Evolutionary conservation across 2,329 filamentous ascomycete genomes (phyloP), one percentile per base, ranked within the genome.

Genomic region (Neocatenulostroma microsporum): DNA sequence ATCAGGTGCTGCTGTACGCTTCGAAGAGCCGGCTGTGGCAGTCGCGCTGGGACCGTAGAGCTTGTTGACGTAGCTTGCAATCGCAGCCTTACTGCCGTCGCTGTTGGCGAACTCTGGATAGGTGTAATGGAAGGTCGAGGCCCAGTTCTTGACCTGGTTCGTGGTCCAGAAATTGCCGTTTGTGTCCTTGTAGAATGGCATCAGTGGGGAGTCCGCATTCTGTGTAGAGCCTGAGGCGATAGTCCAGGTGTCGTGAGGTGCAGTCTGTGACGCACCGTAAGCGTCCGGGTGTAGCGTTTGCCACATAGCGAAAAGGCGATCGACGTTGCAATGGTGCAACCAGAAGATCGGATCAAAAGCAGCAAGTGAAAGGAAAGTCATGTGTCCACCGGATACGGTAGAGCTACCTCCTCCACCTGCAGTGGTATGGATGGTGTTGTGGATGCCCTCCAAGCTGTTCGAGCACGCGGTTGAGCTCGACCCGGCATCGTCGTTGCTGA

Each of bases 151-250:
- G n/a, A 76, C 69, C 44, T 66, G 68, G 36, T 77, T 70, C 1
- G 81, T 81, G 8, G 71, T 80, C 77, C 80, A 86, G 57, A 82
- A 83, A 2, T 67, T 68, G 30, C 76, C 76, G 34, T 70, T 62
- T 1, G 59, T 53, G 36, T 71, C 67, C 28, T 70, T 62, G 46
- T 74, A 77, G 57, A 87, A 88, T 0, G 84, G 84, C 1, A 74
- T 75, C 13, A 57, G 35, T 3, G 46, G 44, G 9, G 53, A 51
- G 29, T 45, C 23, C 0, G 36, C 27, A 14, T 46, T 31, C 30
- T 50, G 46, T 5, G 38, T 50, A 10, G 40, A 41, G 23, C 54
- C 54, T 20, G 36, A 28, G 2, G 45, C 42, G 30, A 56, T 50
- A 9, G 54, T 56, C 53, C 54, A 57, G 10, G 52, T 56, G 33